phyloP scores from a whole-genome alignment of 2,329 filamentous ascomycete genomes.

The Ophiostoma fasciatum region DNA sequence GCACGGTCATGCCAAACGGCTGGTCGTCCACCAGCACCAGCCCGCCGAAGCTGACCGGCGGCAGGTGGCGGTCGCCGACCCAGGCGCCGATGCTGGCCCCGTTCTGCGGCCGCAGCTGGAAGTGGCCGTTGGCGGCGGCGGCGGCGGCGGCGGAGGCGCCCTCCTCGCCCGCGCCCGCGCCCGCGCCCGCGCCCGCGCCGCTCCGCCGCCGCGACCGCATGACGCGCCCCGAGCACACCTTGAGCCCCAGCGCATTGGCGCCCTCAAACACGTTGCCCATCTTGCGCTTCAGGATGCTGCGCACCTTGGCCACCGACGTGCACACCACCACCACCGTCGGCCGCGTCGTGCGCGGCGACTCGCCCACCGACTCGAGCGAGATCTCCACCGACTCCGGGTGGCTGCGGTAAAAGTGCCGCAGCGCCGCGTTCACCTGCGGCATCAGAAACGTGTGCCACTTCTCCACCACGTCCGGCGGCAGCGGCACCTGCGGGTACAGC shows the following conservation, averaged over 20 bases:
- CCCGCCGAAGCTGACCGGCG: constrained; percentile 82
- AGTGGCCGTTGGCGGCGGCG: constrained; percentile 51
- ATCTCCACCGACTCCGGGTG: constrained; percentile 66
- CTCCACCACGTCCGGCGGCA: constrained; percentile 47
- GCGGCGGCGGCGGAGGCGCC: constrained; percentile 17
- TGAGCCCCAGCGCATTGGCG: constrained; percentile 24
- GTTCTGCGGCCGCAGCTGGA: constrained; percentile 64
- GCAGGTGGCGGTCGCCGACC: constrained; percentile 69
- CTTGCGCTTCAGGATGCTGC: constrained; percentile 54
- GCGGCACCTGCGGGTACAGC: constrained; percentile 43
- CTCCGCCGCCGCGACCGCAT: constrained; percentile 9
- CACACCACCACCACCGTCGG: constrained; percentile 68
- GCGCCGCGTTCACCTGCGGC: constrained; percentile 56
- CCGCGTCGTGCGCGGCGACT: constrained; percentile 46
- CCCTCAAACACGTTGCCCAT: constrained; percentile 55
- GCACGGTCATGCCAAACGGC: constrained; percentile 87
- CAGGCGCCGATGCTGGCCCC: constrained; percentile 91
- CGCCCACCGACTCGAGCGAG: constrained; percentile 59
- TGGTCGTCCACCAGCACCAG: constrained; percentile 72
- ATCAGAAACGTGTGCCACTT: constrained; percentile 59
- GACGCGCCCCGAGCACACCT: constrained; percentile 17
- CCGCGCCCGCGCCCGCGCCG: not conserved
- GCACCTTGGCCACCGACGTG: constrained; percentile 58
- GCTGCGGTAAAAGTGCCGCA: constrained; percentile 57
- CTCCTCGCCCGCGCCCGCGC: not conserved